phyloP scores from a whole-genome alignment of 306 rosid species.

The Acacia melanoxylon region DNA sequence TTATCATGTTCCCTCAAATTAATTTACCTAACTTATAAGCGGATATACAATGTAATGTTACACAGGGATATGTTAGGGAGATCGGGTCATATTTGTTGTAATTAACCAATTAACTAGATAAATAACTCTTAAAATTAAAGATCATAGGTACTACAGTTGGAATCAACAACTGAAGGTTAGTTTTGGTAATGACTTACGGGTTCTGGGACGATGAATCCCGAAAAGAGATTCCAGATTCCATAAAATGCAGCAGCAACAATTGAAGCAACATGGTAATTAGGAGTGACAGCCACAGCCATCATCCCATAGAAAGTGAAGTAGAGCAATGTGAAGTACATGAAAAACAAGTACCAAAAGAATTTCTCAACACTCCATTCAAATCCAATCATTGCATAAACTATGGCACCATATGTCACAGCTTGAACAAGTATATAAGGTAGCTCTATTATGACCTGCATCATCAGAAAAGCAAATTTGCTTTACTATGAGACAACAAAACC shows the following conservation, averaged over 20 bases:
- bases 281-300: constrained; percentile 82
- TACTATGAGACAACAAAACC: not conserved
- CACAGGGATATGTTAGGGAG: too few species aligned
- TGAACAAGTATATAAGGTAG: constrained; percentile 66
- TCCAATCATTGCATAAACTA: constrained; percentile 84
- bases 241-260: constrained; percentile 67
- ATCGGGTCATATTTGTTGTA: too few species aligned
- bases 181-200: constrained; percentile 48
- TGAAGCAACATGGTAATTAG: constrained; percentile 68
- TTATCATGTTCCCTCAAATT: too few species aligned
- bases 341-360: constrained; percentile 74
- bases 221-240: constrained; percentile 75
- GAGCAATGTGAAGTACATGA: constrained; percentile 70
- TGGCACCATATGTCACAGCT: constrained; percentile 49
- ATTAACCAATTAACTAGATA: too few species aligned
- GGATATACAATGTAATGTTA: too few species aligned
- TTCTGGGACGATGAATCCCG: constrained; percentile 69
- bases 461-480: not conserved
- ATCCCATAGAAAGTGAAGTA: constrained; percentile 85
- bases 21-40: too few species aligned
- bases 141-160: too few species aligned
- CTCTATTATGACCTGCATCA: constrained; percentile 64
- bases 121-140: too few species aligned
- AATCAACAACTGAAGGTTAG: not conserved
- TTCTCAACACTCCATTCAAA: constrained; percentile 58